These are phyloP conservation scores for Vachellia pachyceras DNA, from an alignment of 306 rosid genomes.

Conservation along the genomic window DNA sequence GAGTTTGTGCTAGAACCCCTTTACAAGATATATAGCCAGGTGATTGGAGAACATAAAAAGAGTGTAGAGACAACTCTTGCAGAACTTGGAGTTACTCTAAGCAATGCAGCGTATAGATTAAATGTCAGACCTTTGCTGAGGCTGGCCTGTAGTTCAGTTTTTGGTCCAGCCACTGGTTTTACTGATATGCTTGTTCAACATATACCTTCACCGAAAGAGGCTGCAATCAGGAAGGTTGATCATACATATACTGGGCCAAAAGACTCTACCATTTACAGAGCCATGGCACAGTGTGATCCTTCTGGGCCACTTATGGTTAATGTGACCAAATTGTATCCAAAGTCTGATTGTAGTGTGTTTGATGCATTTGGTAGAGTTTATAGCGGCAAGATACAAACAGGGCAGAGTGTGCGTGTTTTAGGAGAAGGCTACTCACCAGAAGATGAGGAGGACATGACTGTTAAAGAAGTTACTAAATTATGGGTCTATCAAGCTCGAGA, in stretches of 20 bases:
- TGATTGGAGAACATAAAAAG: slow-evolving; percentile 96
- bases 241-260: slow-evolving; percentile 89
- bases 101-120: slow-evolving; percentile 92
- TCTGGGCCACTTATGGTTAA: slow-evolving; percentile 93
- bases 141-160: slow-evolving; percentile 96
- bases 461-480: slow-evolving; percentile 91
- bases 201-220: slow-evolving; percentile 92
- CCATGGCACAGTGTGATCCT: slow-evolving; percentile 86
- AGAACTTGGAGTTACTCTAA: slow-evolving; percentile 90
- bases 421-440: slow-evolving; percentile 99
- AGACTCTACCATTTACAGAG: slow-evolving; percentile 81
- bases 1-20: slow-evolving; percentile 94
- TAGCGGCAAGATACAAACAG: slow-evolving; percentile 93
- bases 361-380: slow-evolving; percentile 98
- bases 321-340: slow-evolving; percentile 92
- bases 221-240: slow-evolving; percentile 84
- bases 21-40: slow-evolving; percentile 94
- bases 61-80: slow-evolving; percentile 98
- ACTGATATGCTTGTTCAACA: slow-evolving; percentile 95
- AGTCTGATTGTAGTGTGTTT: slow-evolving; percentile 96
- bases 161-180: slow-evolving; percentile 88
- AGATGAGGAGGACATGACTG: slow-evolving; percentile 97
- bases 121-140: slow-evolving; percentile 94
- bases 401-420: slow-evolving; percentile 87
- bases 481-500: slow-evolving; percentile 99